Percentiles rank a stretch among this genome's conserved stretches.
These are phyloP conservation scores for Camellia lanceoleosa DNA, from an alignment of 148 eudicot species.

Conservation along the genomic window DNA sequence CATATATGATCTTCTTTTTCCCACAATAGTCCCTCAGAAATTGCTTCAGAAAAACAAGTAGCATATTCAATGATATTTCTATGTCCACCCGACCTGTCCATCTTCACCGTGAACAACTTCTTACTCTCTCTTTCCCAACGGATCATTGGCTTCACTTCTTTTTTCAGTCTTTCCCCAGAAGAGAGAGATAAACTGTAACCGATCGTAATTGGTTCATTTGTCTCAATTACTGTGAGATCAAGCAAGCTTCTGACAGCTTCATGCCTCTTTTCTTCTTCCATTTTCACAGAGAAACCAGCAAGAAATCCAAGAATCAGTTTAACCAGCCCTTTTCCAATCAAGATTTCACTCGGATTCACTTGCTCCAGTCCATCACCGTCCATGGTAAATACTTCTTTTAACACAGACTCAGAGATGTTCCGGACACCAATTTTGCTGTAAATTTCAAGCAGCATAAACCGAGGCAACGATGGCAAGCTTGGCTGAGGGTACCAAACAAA, in stretches of 20 bases:
- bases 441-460: slow-evolving; percentile 35
- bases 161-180: slow-evolving; percentile 40
- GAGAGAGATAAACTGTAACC: slow-evolving; percentile 33
- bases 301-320: slow-evolving; percentile 54
- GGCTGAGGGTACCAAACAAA: slow-evolving; percentile 61
- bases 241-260: slow-evolving; percentile 35
- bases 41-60: slow-evolving; percentile 39
- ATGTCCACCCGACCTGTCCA: slow-evolving; percentile 28
- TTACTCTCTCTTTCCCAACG: slow-evolving; percentile 48
- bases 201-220: slow-evolving; percentile 29
- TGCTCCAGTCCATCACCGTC: slow-evolving; percentile 18
- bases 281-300: slow-evolving; percentile 29
- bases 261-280: slow-evolving; percentile 42
- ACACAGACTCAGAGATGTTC: slow-evolving; percentile 45
- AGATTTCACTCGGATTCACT: slow-evolving; percentile 27
- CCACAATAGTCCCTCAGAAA: slow-evolving; percentile 60
- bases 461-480: slow-evolving; percentile 28
- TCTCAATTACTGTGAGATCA: slow-evolving; percentile 31
- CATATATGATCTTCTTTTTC: slow-evolving; percentile 39
- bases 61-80: slow-evolving; percentile 47
- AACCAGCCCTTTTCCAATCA: slow-evolving; percentile 40
- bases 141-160: slow-evolving; percentile 34
- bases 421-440: slow-evolving; percentile 51
- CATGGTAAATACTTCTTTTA: slow-evolving; percentile 18
- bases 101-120: slow-evolving; percentile 35